Conservation (phyloP, 2,329 filamentous ascomycete genomes). For the Raffaelea albimanens region DNA sequence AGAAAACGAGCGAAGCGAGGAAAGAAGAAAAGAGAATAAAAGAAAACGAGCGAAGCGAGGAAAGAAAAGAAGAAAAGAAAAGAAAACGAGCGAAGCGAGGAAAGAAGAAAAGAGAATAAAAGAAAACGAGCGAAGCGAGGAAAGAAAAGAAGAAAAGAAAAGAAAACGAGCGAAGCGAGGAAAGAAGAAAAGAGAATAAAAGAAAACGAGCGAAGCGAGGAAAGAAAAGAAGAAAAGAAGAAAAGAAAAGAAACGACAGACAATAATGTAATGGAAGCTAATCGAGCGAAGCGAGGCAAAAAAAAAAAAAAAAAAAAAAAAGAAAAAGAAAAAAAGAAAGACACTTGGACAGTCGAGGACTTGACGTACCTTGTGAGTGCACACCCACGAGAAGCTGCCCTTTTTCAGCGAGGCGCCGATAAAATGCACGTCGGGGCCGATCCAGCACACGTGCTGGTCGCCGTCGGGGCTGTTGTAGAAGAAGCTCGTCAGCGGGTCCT, state of each 20-base stretch:
- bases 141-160: not conserved
- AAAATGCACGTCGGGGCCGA: constrained; percentile 42
- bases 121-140: constrained; percentile 13
- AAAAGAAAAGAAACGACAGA: not conserved
- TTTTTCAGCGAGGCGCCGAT: constrained; percentile 44
- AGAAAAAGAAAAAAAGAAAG: not conserved
- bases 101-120: not conserved
- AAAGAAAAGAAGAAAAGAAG: not conserved
- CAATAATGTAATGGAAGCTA: too few species aligned
- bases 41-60: not conserved
- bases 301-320: not conserved
- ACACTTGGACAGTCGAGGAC: too few species aligned
- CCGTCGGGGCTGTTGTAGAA: constrained; percentile 22
- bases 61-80: not conserved
- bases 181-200: not conserved
- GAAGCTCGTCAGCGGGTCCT: constrained; percentile 14
- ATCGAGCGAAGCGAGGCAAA: constrained; percentile 20
- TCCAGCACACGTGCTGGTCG: constrained; percentile 42
- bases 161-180: not conserved
- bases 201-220: constrained; percentile 13
- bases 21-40: not conserved
- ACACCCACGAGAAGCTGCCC: constrained; percentile 44
- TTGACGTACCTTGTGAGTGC: constrained; percentile 32
- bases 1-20: not conserved
- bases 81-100: not conserved